phyloP scores from a whole-genome alignment of 495 filamentous ascomycete genomes.

The Podospora australis region DNA sequence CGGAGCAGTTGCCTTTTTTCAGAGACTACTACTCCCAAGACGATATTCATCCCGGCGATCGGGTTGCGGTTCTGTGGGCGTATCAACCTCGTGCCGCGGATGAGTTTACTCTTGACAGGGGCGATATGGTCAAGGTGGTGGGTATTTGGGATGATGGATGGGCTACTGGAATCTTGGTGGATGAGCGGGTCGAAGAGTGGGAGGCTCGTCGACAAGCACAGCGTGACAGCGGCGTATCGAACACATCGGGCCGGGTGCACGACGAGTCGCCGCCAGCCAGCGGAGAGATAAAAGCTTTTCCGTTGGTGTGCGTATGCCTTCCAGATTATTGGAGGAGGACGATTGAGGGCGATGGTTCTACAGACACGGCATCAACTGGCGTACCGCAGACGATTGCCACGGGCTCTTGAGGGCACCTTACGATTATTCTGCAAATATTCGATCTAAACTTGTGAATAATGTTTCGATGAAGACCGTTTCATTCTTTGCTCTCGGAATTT shows the following conservation, averaged over 20 bases:
- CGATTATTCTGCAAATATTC: constrained; percentile 18
- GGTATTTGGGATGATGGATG: constrained; percentile 99
- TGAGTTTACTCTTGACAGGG: constrained; percentile 88
- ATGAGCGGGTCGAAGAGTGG: constrained; percentile 83
- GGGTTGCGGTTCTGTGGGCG: constrained; percentile 89
- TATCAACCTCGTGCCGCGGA: constrained; percentile 91
- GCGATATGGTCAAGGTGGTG: constrained; percentile 97
- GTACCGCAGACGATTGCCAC: constrained; percentile 26
- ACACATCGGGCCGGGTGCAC: constrained; percentile 58
- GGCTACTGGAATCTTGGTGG: constrained; percentile 84
- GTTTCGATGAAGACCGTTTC: constrained; percentile 25
- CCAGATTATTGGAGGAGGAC: constrained; percentile 97
- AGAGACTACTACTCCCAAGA: constrained; percentile 98
- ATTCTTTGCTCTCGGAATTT: constrained; percentile 33
- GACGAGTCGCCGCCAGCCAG: constrained; percentile 58
- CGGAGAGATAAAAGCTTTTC: constrained; percentile 96
- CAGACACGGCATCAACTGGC: constrained; percentile 47
- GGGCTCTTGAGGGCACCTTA: constrained; percentile 23
- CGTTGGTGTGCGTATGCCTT: constrained; percentile 93
- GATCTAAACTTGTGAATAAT: constrained; percentile 25
- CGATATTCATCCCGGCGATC: constrained; percentile 87
- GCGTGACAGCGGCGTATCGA: constrained; percentile 89
- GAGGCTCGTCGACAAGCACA: constrained; percentile 68
- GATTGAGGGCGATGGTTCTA: constrained; percentile 76
- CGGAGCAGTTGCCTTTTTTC: constrained; percentile 90